A percentile compares a stretch with the other conserved stretches of the same genome.
Conservation (phyloP, 2,329 filamentous ascomycete species). For the Neofusicoccum umdonicola region DNA sequence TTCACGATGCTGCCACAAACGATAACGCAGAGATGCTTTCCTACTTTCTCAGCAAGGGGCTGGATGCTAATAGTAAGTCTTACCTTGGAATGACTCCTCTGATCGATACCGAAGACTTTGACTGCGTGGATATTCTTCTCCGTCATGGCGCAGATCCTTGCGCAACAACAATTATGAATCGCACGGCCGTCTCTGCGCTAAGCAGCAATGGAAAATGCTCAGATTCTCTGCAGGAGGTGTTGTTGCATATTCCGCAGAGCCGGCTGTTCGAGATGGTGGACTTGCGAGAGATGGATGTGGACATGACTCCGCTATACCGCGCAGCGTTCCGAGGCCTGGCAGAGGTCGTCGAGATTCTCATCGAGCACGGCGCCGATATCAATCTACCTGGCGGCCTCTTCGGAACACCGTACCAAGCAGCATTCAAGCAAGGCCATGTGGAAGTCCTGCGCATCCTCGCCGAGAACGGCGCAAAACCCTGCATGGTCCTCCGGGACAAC, state of each 20-base stretch:
- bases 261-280: not conserved
- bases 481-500: not conserved
- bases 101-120: not conserved
- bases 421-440: not conserved
- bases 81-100: not conserved
- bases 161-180: not conserved
- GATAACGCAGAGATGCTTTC: not conserved
- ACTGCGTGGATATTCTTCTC: not conserved
- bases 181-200: too few relatives aligned
- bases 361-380: not conserved
- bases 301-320: not conserved
- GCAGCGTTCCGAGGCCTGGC: not conserved
- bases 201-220: too few relatives aligned
- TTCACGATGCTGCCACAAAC: not conserved
- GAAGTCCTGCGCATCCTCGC: not conserved
- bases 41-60: not conserved
- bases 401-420: not conserved
- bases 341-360: not conserved
- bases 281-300: not conserved
- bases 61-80: not conserved
- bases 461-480: not conserved
- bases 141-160: not conserved
- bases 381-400: not conserved
- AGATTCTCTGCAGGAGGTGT: too few relatives aligned
- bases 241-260: too few relatives aligned